phyloP scores from a whole-genome alignment of 192 early-diverging fungal genomes.

The Radiomyces spectabilis region DNA sequence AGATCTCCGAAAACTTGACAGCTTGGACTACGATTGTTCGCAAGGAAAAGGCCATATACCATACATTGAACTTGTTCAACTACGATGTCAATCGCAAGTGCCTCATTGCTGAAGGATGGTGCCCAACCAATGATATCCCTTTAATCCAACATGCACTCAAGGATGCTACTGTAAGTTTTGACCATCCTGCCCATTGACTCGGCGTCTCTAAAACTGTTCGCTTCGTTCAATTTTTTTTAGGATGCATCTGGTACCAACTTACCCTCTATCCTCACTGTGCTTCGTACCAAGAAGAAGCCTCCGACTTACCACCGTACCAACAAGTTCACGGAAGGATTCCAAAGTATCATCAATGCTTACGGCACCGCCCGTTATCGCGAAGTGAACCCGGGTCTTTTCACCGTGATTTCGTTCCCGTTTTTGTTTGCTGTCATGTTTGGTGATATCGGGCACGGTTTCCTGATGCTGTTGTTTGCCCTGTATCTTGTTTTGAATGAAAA shows the following conservation, averaged over 20 bases:
- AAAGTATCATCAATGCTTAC: slow-evolving; percentile 95
- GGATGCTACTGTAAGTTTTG: slow-evolving; percentile 58
- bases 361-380: slow-evolving; percentile 94
- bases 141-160: slow-evolving; percentile 80
- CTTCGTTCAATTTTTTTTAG: not conserved
- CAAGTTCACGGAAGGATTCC: slow-evolving; percentile 96
- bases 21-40: slow-evolving; percentile 87
- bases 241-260: slow-evolving; percentile 68
- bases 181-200: not conserved
- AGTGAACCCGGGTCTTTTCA: slow-evolving; percentile 98
- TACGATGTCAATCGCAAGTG: slow-evolving; percentile 90
- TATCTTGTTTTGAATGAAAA: slow-evolving; percentile 81
- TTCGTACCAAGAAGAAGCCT: slow-evolving; percentile 79
- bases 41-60: slow-evolving; percentile 98
- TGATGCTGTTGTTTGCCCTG: slow-evolving; percentile 69
- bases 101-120: slow-evolving; percentile 98
- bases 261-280: slow-evolving; percentile 80
- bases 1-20: slow-evolving; percentile 81
- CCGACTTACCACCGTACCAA: slow-evolving; percentile 95
- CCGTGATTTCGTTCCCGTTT: slow-evolving; percentile 96
- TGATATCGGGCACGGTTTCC: slow-evolving; percentile 92
- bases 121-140: slow-evolving; percentile 79
- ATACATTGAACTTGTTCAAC: slow-evolving; percentile 94
- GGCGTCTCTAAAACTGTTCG: not conserved
- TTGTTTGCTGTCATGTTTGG: slow-evolving; percentile 99